Percentiles rank a stretch among this genome's conserved stretches.
These are phyloP conservation scores for Phialocephala sp. DNA, from an alignment of 2,329 filamentous ascomycete species.

Conservation along the genomic window DNA sequence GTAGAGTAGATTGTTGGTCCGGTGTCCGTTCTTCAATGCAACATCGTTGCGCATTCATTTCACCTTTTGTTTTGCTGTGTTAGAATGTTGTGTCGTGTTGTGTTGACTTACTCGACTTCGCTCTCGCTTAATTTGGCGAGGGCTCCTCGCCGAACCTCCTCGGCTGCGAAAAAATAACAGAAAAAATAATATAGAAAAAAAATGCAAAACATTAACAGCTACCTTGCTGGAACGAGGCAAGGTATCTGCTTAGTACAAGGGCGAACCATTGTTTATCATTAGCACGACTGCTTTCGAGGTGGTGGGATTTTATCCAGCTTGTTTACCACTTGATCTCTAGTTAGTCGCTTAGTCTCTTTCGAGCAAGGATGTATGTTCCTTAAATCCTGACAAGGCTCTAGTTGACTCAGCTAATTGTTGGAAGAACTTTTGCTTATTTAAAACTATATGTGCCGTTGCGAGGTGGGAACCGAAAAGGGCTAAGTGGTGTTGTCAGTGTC, in stretches of 20 bases:
- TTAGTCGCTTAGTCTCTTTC: neutral
- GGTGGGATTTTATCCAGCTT: neutral
- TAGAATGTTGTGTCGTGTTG: too few relatives aligned
- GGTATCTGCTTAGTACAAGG: neutral
- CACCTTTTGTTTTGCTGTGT: too few relatives aligned
- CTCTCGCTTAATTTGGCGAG: too few relatives aligned
- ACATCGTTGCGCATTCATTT: neutral
- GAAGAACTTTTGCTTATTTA: neutral
- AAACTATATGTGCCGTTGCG: neutral
- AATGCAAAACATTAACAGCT: neutral
- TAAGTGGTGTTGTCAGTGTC: neutral
- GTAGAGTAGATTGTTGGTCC: neutral
- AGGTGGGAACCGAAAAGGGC: neutral
- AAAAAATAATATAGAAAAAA: neutral
- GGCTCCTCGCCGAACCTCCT: too few relatives aligned
- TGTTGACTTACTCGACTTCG: too few relatives aligned
- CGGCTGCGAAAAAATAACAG: neutral
- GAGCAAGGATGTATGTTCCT: neutral
- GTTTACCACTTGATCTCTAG: neutral
- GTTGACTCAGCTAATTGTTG: neutral
- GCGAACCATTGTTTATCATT: neutral
- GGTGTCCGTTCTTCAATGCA: neutral
- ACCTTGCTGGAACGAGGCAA: neutral
- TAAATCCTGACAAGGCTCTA: neutral
- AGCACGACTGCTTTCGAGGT: neutral